Percentiles rank a stretch among this genome's conserved stretches.
Evolutionary conservation across 2,329 filamentous ascomycete species (phyloP).

Genomic region (Venturia aucupariae): DNA sequence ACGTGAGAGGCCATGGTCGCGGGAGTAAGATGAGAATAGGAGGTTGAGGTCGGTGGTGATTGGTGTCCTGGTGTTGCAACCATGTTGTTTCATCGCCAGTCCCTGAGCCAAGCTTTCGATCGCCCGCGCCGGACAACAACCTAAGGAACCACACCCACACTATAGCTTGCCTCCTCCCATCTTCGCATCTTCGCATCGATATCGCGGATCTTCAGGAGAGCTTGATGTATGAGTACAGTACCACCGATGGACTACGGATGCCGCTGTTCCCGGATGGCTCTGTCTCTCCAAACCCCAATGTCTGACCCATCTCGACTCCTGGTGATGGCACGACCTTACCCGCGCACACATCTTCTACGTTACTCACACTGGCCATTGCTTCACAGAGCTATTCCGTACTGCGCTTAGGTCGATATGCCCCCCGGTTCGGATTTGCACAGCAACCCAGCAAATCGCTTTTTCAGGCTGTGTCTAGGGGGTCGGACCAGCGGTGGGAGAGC

Average conservation of each 20-base stretch:
- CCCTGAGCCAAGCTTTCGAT: slow-evolving; percentile 1
- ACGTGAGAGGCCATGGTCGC: not conserved
- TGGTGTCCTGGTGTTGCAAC: not conserved
- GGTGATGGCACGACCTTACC: not conserved
- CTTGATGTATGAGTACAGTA: not conserved
- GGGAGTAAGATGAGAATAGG: not conserved
- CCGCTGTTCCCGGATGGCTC: not conserved
- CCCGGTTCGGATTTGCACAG: not conserved
- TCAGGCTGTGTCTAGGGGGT: not conserved
- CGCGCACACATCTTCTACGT: not conserved
- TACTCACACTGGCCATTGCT: not conserved
- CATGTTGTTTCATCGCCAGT: not conserved
- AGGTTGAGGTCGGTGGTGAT: not conserved
- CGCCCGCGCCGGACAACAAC: not conserved
- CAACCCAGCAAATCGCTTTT: not conserved
- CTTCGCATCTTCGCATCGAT: not conserved
- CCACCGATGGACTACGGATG: not conserved
- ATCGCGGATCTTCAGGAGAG: not conserved
- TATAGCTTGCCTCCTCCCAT: not conserved
- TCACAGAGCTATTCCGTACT: not conserved
- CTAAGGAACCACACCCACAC: not conserved
- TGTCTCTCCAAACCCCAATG: not conserved
- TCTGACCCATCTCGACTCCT: not conserved
- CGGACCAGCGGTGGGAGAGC: not conserved
- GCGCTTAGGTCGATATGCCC: not conserved